Evolutionary conservation across 2,329 filamentous ascomycete species (phyloP).

Genomic region (Chaetomiaceae sp.): DNA sequence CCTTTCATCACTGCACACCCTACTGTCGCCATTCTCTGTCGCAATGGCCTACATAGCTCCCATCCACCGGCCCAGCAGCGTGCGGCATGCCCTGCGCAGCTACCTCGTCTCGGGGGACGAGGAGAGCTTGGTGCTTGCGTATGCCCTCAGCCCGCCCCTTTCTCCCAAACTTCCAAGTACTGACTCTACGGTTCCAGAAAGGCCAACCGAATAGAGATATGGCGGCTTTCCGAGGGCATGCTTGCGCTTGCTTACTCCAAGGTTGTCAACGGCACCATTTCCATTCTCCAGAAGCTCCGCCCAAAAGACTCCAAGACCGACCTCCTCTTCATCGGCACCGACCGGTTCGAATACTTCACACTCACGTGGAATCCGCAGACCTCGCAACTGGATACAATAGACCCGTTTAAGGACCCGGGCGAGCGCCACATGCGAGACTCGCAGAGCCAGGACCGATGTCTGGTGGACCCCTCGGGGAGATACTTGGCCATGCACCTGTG

Average conservation of each 20-base stretch:
- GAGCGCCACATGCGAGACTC: slow-evolving; percentile 67
- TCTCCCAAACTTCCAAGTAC: background rate
- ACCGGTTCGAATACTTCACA: slow-evolving; percentile 87
- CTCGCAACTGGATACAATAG: slow-evolving; percentile 47
- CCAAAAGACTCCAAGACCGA: slow-evolving; percentile 72
- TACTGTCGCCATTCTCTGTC: slow-evolving; percentile 13
- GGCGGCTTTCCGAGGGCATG: slow-evolving; percentile 61
- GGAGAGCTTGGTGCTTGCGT: slow-evolving; percentile 86
- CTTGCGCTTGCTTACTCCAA: slow-evolving; percentile 63
- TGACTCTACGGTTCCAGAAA: slow-evolving; percentile 50
- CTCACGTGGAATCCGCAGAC: slow-evolving; percentile 69
- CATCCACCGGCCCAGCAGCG: slow-evolving; percentile 86
- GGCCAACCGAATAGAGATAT: slow-evolving; percentile 82
- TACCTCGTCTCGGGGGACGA: slow-evolving; percentile 69
- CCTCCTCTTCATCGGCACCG: slow-evolving; percentile 87
- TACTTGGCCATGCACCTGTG: slow-evolving; percentile 56
- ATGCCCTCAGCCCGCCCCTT: slow-evolving; percentile 37
- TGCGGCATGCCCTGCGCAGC: slow-evolving; percentile 80
- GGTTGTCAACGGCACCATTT: slow-evolving; percentile 77
- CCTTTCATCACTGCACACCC: background rate
- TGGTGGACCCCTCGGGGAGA: slow-evolving; percentile 73
- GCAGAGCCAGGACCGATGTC: slow-evolving; percentile 75
- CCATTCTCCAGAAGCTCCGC: slow-evolving; percentile 75
- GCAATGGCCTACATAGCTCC: slow-evolving; percentile 91
- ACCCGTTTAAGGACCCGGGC: slow-evolving; percentile 48